Evolutionary conservation across 805 yeast genomes (phyloP), one percentile per base, ranked within the genome.

Genomic region (Saturnispora mendoncae): DNA sequence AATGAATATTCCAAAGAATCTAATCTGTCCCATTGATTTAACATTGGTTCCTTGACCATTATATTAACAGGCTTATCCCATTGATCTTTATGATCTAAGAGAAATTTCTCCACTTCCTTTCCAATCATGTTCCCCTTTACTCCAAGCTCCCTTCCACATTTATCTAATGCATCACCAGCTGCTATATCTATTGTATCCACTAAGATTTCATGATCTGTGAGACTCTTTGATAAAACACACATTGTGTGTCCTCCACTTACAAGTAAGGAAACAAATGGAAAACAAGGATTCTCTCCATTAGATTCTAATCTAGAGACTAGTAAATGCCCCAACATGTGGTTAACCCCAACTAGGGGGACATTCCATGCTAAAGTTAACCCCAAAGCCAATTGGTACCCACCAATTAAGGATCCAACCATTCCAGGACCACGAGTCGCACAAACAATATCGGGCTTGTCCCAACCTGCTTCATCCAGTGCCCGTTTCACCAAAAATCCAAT

Each of bases 351-450:
- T 15, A 85, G 53, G 0, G 96, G 97, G 6, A 66, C 71, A 12
- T 71, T 58, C 81, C 86, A 82, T 0, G 88, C 97, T 0, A 82
- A 62, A 1, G 87, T 65, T 10, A 92, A 64, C 0, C 97, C 98
- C 52, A 85, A 82, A 0, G 94, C 95, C 31, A 85, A 61, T 53
- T 84, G 92, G 19, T 83, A 66, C 1, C 97, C 94, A 0, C 85
- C 80, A 8, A 85, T 72, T 12, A 92, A 65, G 0, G 94, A 81
- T 0, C 97, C 96, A 7, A 78, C 74, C 96, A 92, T 86, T 0
- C 98, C 98, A 0, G 98, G 98, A 0, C 98, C 98, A 49, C 95
- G 65, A 0, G 98, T 92, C 4, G 81, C 95, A 58, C 95, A 83
- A 1, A 92, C 72, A 35, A 92, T 56, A 55, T 84, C 95, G 0